phyloP scores from a whole-genome alignment of 2,329 filamentous ascomycete genomes.

The Curvularia lunata region DNA sequence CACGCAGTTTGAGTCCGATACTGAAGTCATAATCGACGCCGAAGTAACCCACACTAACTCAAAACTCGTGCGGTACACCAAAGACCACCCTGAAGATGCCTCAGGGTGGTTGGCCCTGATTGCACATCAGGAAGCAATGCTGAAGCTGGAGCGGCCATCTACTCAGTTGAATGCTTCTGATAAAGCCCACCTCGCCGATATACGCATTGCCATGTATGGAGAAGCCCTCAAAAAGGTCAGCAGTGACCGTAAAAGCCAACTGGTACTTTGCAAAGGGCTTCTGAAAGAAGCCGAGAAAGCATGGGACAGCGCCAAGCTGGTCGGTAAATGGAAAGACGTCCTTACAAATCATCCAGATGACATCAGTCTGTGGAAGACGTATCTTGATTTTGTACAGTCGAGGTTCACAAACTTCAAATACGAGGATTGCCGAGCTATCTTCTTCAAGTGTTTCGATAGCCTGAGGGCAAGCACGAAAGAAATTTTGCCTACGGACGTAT shows the following conservation, averaged over 20 bases:
- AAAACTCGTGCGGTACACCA: conserved; percentile 68
- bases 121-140: conserved; percentile 73
- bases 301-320: conserved; percentile 70
- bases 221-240: conserved; percentile 70
- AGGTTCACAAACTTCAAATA: conserved; percentile 71
- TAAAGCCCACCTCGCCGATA: conserved; percentile 72
- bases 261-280: conserved; percentile 69
- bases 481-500: conserved; percentile 32
- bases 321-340: conserved; percentile 69
- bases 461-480: conserved; percentile 20
- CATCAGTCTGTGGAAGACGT: conserved; percentile 73
- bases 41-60: conserved; percentile 60
- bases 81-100: conserved; percentile 70
- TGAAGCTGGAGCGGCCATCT: conserved; percentile 57
- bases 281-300: conserved; percentile 76
- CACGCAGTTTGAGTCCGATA: conserved; percentile 41
- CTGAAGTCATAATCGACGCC: conserved; percentile 26
- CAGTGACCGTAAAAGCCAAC: conserved; percentile 55
- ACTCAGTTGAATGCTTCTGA: conserved; percentile 65
- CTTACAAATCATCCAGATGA: conserved; percentile 63
- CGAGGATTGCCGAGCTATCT: conserved; percentile 67
- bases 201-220: conserved; percentile 81
- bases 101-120: conserved; percentile 80
- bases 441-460: conserved; percentile 62
- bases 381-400: conserved; percentile 74